A percentile compares a stretch with the other conserved stretches of the same genome.
Conservation (phyloP, 1,139 yeast genomes). For the Kluyveromyces marxianus region DNA sequence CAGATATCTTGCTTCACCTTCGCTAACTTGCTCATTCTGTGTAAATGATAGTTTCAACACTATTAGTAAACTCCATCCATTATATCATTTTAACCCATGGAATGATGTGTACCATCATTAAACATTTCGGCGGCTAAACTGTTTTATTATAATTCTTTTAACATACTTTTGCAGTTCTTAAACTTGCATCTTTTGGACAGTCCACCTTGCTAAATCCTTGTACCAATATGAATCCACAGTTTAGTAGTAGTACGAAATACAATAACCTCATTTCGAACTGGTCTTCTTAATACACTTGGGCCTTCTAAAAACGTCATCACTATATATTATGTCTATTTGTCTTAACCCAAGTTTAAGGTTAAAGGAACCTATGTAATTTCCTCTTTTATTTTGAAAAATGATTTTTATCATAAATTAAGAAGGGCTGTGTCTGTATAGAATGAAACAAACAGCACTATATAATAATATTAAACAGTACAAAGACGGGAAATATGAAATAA, state of each 20-base stretch:
- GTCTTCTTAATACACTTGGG: too few relatives aligned
- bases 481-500: conserved; percentile 4
- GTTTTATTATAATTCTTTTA: neutral
- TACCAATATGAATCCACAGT: too few relatives aligned
- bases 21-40: conserved; percentile 11
- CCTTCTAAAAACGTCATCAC: too few relatives aligned
- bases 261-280: too few relatives aligned
- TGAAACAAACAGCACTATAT: conserved; percentile 4
- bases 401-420: conserved; percentile 5
- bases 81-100: too few relatives aligned
- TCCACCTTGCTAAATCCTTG: conserved; percentile 38
- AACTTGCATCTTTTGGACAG: conserved; percentile 36
- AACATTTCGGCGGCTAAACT: conserved; percentile 1
- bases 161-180: conserved; percentile 37
- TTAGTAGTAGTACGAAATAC: too few relatives aligned
- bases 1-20: conserved; percentile 36
- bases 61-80: neutral
- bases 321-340: too few relatives aligned
- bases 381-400: neutral
- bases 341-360: neutral
- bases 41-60: neutral
- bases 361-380: neutral
- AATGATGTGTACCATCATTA: too few relatives aligned
- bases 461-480: conserved; percentile 21
- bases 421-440: conserved; percentile 2